A percentile compares a stretch with the other conserved stretches of the same genome.
These are phyloP conservation scores for Oligophagozyma castellii DNA, from an alignment of 1,139 yeast genomes.

Conservation along the genomic window DNA sequence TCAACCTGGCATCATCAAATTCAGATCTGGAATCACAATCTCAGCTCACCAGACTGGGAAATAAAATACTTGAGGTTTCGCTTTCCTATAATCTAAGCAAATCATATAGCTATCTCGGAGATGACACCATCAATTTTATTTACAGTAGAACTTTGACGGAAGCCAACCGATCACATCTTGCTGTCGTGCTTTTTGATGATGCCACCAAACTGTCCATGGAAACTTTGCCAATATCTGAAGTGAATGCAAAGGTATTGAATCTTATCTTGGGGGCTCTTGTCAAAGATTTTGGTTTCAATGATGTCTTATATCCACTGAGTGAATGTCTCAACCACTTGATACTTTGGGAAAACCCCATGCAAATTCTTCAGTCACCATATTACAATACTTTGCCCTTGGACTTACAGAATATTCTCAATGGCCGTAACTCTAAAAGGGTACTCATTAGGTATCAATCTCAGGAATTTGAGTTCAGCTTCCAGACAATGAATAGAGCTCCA, in stretches of 20 bases:
- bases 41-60: slow-evolving; percentile 45
- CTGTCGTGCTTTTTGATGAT: slow-evolving; percentile 13
- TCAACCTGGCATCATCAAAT: slow-evolving; percentile 33
- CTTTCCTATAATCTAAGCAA: no score
- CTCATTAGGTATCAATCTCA: slow-evolving; percentile 18
- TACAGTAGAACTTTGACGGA: slow-evolving; percentile 33
- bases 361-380: no score
- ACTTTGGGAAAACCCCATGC: slow-evolving; percentile 26
- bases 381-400: no score
- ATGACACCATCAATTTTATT: slow-evolving; percentile 39
- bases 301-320: slow-evolving; percentile 43
- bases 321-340: slow-evolving; percentile 52
- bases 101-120: no score
- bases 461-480: slow-evolving; percentile 22
- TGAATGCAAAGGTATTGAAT: slow-evolving; percentile 27
- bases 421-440: slow-evolving; percentile 20
- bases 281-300: slow-evolving; percentile 67
- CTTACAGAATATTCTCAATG: no score
- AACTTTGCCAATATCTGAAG: slow-evolving; percentile 12
- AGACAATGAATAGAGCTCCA: slow-evolving; percentile 23
- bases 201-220: slow-evolving; percentile 10
- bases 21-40: slow-evolving; percentile 14
- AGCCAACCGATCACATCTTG: slow-evolving; percentile 12
- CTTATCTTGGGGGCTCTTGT: slow-evolving; percentile 56
- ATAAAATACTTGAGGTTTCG: slow-evolving; percentile 38